phyloP scores from a whole-genome alignment of 202 grass and related monocot species.

The Elaeis oleifera region DNA sequence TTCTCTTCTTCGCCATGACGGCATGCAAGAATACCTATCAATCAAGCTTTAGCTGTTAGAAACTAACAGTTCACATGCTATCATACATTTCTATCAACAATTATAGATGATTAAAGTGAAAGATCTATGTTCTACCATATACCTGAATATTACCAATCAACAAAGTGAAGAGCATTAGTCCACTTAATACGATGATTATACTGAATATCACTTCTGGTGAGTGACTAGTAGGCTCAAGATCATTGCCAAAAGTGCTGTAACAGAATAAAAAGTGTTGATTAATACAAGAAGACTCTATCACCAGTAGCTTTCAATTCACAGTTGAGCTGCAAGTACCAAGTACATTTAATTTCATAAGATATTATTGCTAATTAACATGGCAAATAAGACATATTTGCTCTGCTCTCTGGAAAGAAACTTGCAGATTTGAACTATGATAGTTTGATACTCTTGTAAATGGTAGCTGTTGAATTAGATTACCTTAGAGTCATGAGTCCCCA shows the following conservation, averaged over 20 bases:
- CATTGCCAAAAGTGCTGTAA: constrained; percentile 82
- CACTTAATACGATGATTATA: constrained; percentile 74
- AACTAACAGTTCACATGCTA: background rate
- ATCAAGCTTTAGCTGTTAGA: background rate
- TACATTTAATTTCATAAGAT: too few relatives aligned
- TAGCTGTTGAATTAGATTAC: constrained; percentile 19
- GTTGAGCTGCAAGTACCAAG: too few relatives aligned
- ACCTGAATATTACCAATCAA: constrained; percentile 99
- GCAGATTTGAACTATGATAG: too few relatives aligned
- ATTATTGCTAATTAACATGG: too few relatives aligned
- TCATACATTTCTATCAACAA: background rate
- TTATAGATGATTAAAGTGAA: background rate
- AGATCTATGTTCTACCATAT: background rate
- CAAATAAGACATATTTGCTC: too few relatives aligned
- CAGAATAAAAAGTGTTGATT: constrained; percentile 6
- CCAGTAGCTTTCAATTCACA: too few relatives aligned
- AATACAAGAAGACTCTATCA: too few relatives aligned
- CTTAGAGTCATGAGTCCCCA: constrained; percentile 98
- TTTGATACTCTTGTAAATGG: too few relatives aligned
- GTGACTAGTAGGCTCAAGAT: constrained; percentile 86
- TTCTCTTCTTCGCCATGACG: constrained; percentile 83
- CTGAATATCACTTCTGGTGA: constrained; percentile 87
- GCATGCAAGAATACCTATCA: constrained; percentile 82
- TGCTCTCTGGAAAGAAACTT: too few relatives aligned
- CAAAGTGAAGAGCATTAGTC: constrained; percentile 97